These are phyloP conservation scores for Styphnolobium japonicum DNA, from an alignment of 306 rosid species.

Conservation along the genomic window DNA sequence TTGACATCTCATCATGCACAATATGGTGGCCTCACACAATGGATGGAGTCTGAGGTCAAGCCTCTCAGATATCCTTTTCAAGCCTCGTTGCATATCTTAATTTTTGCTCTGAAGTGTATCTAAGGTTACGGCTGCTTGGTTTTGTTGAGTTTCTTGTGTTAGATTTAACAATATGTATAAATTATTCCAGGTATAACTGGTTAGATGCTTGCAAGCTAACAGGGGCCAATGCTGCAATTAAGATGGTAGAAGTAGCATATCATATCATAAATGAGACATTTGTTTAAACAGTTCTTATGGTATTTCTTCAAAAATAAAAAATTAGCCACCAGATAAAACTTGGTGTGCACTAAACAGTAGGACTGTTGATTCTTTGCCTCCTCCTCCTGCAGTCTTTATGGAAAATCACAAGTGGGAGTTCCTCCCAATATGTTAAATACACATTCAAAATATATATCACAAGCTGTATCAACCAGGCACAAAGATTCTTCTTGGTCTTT, in stretches of 20 bases:
- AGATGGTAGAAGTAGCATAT: slow-evolving; percentile 3
- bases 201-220: background rate
- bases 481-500: background rate
- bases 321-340: background rate
- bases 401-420: background rate
- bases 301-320: too few species aligned
- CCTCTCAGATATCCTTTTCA: background rate
- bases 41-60: background rate
- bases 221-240: background rate
- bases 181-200: background rate
- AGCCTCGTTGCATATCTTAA: background rate
- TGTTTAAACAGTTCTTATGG: background rate
- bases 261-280: background rate
- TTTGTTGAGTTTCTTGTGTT: slow-evolving; percentile 10
- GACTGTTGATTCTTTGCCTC: background rate
- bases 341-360: background rate
- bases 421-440: slow-evolving; percentile 8
- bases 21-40: background rate
- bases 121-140: background rate
- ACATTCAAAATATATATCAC: background rate
- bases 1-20: background rate
- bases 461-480: background rate
- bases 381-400: background rate
- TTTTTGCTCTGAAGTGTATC: background rate
- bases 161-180: background rate